These are phyloP conservation scores for Zygotorulaspora chibaensis DNA, from an alignment of 805 yeast genomes.

Conservation along the genomic window DNA sequence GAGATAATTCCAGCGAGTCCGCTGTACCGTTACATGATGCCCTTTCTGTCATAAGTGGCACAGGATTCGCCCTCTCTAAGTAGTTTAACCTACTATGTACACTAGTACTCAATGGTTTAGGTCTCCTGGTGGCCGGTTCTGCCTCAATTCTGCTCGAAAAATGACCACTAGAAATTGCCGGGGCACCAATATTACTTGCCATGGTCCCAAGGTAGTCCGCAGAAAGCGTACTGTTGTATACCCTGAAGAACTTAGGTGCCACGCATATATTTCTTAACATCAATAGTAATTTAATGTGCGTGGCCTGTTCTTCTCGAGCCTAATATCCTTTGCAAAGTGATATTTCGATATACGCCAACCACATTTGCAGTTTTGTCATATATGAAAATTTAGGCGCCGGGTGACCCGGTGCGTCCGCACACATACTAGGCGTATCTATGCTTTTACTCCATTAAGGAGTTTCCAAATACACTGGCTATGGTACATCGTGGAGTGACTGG, in stretches of 20 bases:
- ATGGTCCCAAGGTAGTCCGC: slow-evolving; percentile 8
- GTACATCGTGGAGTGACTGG: too few species aligned
- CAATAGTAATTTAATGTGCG: neutral
- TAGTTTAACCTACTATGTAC: slow-evolving; percentile 2
- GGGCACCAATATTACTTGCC: slow-evolving; percentile 2
- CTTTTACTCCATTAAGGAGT: too few species aligned
- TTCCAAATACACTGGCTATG: too few species aligned
- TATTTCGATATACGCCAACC: too few species aligned
- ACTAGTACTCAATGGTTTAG: neutral
- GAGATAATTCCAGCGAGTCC: neutral
- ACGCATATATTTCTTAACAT: slow-evolving; percentile 10
- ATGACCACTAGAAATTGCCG: neutral
- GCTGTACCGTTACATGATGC: neutral
- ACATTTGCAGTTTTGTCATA: too few species aligned
- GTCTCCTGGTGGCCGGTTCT: neutral
- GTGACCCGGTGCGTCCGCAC: too few species aligned
- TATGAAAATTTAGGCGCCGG: too few species aligned
- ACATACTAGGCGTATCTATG: too few species aligned
- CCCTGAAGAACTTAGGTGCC: slow-evolving; percentile 8
- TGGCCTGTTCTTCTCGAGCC: too few species aligned
- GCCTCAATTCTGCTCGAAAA: neutral
- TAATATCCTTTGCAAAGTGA: too few species aligned
- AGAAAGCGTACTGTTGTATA: slow-evolving; percentile 13
- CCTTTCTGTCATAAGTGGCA: neutral
- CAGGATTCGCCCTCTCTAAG: slow-evolving; percentile 1